Base-by-base conservation (phyloP, 2,329 filamentous ascomycete species). In the Aureobasidium sp. region DNA sequence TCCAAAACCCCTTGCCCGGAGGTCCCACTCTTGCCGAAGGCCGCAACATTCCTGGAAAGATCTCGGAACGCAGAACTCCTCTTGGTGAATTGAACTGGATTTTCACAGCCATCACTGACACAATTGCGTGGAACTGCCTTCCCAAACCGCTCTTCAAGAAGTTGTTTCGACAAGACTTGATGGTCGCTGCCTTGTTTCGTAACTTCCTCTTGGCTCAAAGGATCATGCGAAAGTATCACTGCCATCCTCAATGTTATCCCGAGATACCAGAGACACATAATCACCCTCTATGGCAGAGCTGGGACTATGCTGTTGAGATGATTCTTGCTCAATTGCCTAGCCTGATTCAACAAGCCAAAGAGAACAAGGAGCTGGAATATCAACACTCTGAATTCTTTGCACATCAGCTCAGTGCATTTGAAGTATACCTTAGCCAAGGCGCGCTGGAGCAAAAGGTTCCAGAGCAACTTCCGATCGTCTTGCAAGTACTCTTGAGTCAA, bases 41-140 rank as follows among this genome's bases (percentile, higher is more conserved):
- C 45, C 89, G 91, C 73, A 90, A 91, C 69, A 88, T 99, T 19
- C 92, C 93, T 2, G 94, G 94, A 37, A 87, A 91, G 65, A 83
- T 97, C 45, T 93, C 96, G 71, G 94, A 99, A 75, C 84, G 94
- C 64, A 83, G 94, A 70, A 97, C 94, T 54, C 94, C 94, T 9
- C 82, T 99, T 37, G 94, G 94, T 65, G 94, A 99, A 76, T 80
- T 99, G 15, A 99, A 99, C 71, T 99, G 94, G 94, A 99, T 99
- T 39, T 97, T 99, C 71, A 99, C 94, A 0, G 94, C 94, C 60
- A 97, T 99, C 66, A 99, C 94, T 0, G 94, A 99, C 72, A 97
- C 93, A 1, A 99, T 99, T 69, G 94, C 94, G 0, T 99, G 94
- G 94, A 97, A 96, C 35, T 95, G 91, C 5, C 78, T 99, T 4